phyloP scores from a whole-genome alignment of 2,329 filamentous ascomycete species.

The Diaporthe sp. region DNA sequence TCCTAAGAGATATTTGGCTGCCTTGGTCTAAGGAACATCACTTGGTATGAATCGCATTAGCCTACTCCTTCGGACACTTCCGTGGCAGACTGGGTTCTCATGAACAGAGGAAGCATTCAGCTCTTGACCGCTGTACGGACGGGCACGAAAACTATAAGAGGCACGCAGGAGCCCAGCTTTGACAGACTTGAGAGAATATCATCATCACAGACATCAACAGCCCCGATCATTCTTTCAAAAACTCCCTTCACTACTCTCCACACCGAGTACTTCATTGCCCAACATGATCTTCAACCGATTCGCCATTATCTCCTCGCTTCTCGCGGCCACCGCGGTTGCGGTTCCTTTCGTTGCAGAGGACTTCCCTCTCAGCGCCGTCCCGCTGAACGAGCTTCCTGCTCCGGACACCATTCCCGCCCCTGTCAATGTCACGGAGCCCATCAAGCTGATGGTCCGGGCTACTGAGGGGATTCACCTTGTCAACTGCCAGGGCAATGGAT shows the following conservation, averaged over 20 bases:
- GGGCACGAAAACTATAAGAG: not conserved
- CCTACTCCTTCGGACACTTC: no score
- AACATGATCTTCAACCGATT: slow-evolving; percentile 7
- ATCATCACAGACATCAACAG: slow-evolving; percentile 11
- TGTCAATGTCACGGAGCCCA: not conserved
- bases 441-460: not conserved
- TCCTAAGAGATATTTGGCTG: no score
- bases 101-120: no score
- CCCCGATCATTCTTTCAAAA: not conserved
- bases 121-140: no score
- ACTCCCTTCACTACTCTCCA: not conserved
- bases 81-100: no score
- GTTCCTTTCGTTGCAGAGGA: not conserved
- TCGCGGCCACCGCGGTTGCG: not conserved
- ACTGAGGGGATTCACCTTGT: not conserved
- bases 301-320: not conserved
- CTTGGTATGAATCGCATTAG: no score
- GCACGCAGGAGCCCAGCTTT: not conserved
- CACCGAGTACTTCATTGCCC: not conserved
- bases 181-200: not conserved
- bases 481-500: not conserved
- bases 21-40: no score
- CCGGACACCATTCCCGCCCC: not conserved
- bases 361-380: not conserved
- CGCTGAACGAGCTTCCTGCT: not conserved